A percentile compares a stretch with the other conserved stretches of the same genome.
phyloP scores from a whole-genome alignment of 2,329 filamentous ascomycete genomes.

The Aspergillus hiratsukae region DNA sequence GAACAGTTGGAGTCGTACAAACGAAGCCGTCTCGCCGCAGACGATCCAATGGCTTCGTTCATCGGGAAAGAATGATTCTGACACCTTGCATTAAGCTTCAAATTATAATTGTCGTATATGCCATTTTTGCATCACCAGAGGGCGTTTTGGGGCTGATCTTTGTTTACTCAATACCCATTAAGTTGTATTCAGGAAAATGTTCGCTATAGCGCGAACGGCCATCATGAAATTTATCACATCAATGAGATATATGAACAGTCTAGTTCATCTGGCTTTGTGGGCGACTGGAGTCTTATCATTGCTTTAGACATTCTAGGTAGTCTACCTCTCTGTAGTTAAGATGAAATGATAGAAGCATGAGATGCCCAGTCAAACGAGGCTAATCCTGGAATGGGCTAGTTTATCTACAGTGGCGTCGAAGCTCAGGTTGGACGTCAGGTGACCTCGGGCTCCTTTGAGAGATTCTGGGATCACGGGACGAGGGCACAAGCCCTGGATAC shows the following conservation, averaged over 20 bases:
- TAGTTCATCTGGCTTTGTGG: neutral
- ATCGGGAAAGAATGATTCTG: constrained; percentile 58
- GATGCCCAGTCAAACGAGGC: neutral
- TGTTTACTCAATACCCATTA: neutral
- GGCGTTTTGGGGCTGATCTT: constrained; percentile 9
- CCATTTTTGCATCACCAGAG: neutral
- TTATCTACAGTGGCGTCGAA: neutral
- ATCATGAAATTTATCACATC: neutral
- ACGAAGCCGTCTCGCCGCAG: constrained; percentile 64
- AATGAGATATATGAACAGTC: neutral
- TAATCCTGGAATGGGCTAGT: neutral
- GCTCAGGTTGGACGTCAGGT: constrained; percentile 3
- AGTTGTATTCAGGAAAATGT: neutral
- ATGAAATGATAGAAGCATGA: no score
- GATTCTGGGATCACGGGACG: constrained; percentile 22
- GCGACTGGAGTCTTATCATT: neutral
- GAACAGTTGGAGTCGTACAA: constrained; percentile 84
- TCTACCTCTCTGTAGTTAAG: no score
- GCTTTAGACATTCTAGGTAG: no score
- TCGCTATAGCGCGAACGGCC: neutral
- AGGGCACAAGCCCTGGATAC: constrained; percentile 33
- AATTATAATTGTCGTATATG: neutral
- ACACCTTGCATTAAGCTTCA: neutral
- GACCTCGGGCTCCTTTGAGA: neutral
- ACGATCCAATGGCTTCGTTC: constrained; percentile 84